These are phyloP conservation scores for Raphanus raphanistrum DNA, from an alignment of 345 rosid species.

Conservation along the genomic window DNA sequence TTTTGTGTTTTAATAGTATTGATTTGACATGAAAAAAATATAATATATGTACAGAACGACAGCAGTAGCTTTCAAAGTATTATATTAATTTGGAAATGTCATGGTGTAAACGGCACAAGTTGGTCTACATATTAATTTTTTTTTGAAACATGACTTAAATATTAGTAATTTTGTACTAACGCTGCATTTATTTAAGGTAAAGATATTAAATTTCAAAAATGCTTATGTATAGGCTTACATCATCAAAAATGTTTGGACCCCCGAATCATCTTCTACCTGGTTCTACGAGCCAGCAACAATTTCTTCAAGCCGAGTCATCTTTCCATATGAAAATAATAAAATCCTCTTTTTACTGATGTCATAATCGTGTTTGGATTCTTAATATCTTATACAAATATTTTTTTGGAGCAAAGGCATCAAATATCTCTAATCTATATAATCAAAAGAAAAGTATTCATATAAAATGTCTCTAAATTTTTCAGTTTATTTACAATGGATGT, in stretches of 20 bases:
- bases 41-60: too few species aligned
- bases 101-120: constrained; percentile 30
- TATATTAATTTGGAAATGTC: not conserved
- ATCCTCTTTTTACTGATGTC: not conserved
- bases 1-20: too few species aligned
- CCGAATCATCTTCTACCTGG: constrained; percentile 3
- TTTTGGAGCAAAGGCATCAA: too few species aligned
- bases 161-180: constrained; percentile 12
- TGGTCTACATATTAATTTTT: not conserved
- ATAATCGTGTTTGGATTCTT: not conserved
- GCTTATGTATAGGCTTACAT: constrained; percentile 26
- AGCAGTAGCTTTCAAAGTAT: not conserved
- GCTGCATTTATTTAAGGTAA: constrained; percentile 21
- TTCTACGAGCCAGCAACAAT: constrained; percentile 17
- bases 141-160: not conserved
- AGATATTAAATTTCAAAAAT: constrained; percentile 35
- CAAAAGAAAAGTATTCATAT: too few species aligned
- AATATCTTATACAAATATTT: not conserved
- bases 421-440: not conserved
- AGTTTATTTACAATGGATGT: too few species aligned
- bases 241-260: not conserved
- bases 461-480: too few species aligned
- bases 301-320: constrained; percentile 27
- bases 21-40: too few species aligned
- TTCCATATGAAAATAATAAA: not conserved